A percentile compares a stretch with the other conserved stretches of the same genome.
phyloP scores from a whole-genome alignment of 805 yeast genomes.

The Candida fluviatilis region DNA sequence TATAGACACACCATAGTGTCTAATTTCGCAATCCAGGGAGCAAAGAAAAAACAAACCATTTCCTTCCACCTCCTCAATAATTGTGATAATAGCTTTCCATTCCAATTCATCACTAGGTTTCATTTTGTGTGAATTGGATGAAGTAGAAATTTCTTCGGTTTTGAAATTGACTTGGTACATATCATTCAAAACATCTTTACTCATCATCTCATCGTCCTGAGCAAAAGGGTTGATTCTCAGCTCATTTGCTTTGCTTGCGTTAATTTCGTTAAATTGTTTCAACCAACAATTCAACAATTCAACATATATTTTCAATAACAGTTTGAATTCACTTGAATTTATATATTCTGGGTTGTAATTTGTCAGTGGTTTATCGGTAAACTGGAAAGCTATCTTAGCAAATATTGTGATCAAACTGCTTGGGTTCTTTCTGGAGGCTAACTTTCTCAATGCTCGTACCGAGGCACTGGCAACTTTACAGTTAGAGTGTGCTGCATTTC shows the following conservation, averaged over 20 bases:
- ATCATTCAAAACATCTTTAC: constrained; percentile 36
- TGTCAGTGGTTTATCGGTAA: constrained; percentile 65
- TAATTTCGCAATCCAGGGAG: constrained; percentile 73
- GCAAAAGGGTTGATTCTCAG: constrained; percentile 20
- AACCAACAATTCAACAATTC: constrained; percentile 84
- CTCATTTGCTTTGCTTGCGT: constrained; percentile 15
- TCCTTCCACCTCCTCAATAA: constrained; percentile 93
- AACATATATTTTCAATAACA: constrained; percentile 64
- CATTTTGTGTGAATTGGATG: constrained; percentile 8
- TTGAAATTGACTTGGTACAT: constrained; percentile 43
- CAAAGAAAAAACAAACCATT: constrained; percentile 89
- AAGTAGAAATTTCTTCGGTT: constrained; percentile 25
- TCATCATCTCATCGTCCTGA: constrained; percentile 33
- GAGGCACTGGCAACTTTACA: constrained; percentile 61
- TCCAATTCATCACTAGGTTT: constrained; percentile 59
- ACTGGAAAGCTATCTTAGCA: constrained; percentile 75
- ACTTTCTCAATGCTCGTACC: constrained; percentile 53
- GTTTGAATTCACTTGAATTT: constrained; percentile 57
- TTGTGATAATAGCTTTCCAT: constrained; percentile 74
- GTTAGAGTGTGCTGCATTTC: constrained; percentile 71
- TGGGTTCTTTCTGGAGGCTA: constrained; percentile 69
- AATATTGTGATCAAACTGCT: constrained; percentile 66
- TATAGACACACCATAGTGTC: constrained; percentile 74
- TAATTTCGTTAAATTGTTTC: constrained; percentile 45
- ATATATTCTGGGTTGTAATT: constrained; percentile 54